Conservation (phyloP, 306 rosid species). For the Vicia faba region DNA sequence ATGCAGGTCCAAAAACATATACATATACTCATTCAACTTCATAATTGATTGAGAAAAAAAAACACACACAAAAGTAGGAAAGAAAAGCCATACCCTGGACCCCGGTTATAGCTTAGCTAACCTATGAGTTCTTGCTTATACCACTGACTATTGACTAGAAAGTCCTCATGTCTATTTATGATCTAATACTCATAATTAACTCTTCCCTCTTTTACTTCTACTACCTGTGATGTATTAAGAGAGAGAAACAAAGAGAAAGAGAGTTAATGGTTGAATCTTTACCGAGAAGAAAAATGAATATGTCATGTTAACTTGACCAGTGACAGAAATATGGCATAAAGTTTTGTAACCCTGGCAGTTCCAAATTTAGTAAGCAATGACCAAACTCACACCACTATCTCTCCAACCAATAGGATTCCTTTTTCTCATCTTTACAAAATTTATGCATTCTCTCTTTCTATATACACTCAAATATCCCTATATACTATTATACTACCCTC, state of each 20-base stretch:
- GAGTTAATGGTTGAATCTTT: conserved; percentile 48
- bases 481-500: background rate
- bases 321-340: conserved; percentile 70
- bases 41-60: background rate
- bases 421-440: conserved; percentile 43
- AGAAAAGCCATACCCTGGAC: conserved; percentile 17
- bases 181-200: conserved; percentile 38
- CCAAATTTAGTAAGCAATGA: conserved; percentile 58
- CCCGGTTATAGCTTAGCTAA: conserved; percentile 9
- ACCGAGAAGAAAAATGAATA: conserved; percentile 47
- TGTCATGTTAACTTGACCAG: conserved; percentile 52
- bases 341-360: conserved; percentile 58
- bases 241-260: conserved; percentile 15
- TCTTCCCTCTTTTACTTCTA: conserved; percentile 6
- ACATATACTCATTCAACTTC: background rate
- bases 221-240: conserved; percentile 21
- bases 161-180: conserved; percentile 37
- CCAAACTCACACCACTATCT: conserved; percentile 55
- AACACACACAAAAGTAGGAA: background rate
- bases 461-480: too few relatives aligned
- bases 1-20: too few relatives aligned
- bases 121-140: conserved; percentile 22
- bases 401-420: conserved; percentile 59
- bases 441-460: conserved; percentile 35
- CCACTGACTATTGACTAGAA: conserved; percentile 32